Evolutionary conservation across 306 rosid genomes (phyloP).

Genomic region (Vachellia pachyceras): DNA sequence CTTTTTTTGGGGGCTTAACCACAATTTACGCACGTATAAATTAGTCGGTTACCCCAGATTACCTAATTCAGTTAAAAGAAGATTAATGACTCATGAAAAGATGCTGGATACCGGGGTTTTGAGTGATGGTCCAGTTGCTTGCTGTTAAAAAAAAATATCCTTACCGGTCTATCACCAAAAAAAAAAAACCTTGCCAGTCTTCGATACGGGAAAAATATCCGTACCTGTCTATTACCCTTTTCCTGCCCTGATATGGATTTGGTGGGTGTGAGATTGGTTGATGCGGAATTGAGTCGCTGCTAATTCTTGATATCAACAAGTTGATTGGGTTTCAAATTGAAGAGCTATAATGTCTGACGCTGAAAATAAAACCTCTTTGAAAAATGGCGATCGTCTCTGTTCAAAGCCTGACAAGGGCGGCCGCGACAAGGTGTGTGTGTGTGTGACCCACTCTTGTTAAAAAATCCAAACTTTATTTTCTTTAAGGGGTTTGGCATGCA

Average conservation of each 20-base stretch:
- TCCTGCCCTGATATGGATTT: background rate
- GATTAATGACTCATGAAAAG: too few species aligned
- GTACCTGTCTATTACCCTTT: background rate
- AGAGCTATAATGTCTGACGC: conserved; percentile 68
- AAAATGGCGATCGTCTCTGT: conserved; percentile 28
- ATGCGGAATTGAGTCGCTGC: background rate
- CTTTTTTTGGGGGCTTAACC: too few species aligned
- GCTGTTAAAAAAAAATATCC: too few species aligned
- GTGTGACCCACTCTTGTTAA: background rate
- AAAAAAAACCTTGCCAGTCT: too few species aligned
- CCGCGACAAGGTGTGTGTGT: conserved; percentile 33
- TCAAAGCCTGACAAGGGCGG: conserved; percentile 36
- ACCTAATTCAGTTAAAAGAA: too few species aligned
- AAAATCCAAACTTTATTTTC: conserved; percentile 4
- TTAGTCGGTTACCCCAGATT: too few species aligned
- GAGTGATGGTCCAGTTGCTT: too few species aligned
- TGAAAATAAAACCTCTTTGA: conserved; percentile 39
- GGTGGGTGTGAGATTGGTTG: background rate
- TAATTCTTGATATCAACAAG: background rate
- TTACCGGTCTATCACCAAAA: too few species aligned
- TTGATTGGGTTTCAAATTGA: conserved; percentile 36
- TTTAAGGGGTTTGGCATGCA: background rate
- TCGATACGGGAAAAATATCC: background rate
- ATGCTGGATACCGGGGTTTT: too few species aligned
- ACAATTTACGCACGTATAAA: too few species aligned